Percentiles rank a stretch among this genome's conserved stretches.
Evolutionary conservation across 257 asterid genomes (phyloP).

Genomic region (Solanum gandarillasii): DNA sequence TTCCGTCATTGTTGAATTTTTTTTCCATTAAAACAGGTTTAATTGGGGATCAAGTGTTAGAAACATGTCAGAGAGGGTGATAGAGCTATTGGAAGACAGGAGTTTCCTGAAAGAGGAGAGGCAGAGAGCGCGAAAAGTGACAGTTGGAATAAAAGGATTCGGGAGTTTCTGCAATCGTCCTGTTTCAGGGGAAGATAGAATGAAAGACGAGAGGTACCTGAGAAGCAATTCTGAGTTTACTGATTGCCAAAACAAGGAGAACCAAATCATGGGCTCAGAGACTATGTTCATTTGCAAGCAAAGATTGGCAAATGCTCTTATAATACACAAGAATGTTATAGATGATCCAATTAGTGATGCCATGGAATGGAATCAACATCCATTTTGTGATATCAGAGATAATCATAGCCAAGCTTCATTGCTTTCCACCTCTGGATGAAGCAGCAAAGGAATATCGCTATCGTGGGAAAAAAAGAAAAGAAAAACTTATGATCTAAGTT

Average conservation of each 20-base stretch:
- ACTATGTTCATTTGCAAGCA: not conserved
- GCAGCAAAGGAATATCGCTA: not conserved
- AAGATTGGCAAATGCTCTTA: not conserved
- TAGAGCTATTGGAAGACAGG: conserved; percentile 37
- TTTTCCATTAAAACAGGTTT: conserved; percentile 26
- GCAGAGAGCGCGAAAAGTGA: conserved; percentile 43
- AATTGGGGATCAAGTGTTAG: conserved; percentile 68
- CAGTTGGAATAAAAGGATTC: conserved; percentile 63
- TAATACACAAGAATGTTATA: not conserved
- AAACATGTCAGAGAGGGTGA: conserved; percentile 41
- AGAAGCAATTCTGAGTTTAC: conserved; percentile 19
- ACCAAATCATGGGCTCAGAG: not conserved
- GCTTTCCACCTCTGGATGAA: not conserved
- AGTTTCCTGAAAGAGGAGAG: conserved; percentile 62
- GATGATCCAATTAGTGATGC: not conserved
- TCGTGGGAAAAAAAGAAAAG: not conserved
- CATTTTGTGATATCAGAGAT: conserved; percentile 41
- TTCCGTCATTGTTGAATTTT: not conserved
- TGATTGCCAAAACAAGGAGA: not conserved
- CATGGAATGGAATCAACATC: conserved; percentile 45
- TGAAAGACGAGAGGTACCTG: not conserved
- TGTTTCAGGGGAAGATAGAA: not conserved
- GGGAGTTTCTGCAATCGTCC: conserved; percentile 43
- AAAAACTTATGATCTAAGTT: not conserved
- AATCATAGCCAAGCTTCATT: conserved; percentile 16